phyloP scores from a whole-genome alignment of 805 yeast species.

The Kazachstania bromeliacearum region DNA sequence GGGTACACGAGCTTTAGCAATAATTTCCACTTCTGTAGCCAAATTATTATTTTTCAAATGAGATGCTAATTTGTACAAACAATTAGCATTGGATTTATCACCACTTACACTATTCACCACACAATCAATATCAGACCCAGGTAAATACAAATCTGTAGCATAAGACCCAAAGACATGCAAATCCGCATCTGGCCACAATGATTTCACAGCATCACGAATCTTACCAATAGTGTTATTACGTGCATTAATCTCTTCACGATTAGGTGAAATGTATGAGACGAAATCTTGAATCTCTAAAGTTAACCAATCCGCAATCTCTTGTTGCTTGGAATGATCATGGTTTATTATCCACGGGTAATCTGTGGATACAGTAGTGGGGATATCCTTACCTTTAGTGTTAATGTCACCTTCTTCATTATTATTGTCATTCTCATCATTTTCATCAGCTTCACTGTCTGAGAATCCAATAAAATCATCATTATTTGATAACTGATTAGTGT shows the following conservation, averaged over 20 bases:
- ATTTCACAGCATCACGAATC: constrained; percentile 42
- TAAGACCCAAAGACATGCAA: constrained; percentile 86
- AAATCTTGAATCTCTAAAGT: constrained; percentile 80
- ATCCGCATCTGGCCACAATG: constrained; percentile 70
- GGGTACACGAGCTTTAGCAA: constrained; percentile 87
- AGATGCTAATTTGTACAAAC: constrained; percentile 64
- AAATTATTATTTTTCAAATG: constrained; percentile 50
- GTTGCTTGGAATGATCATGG: constrained; percentile 67
- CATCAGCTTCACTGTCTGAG: constrained; percentile 19
- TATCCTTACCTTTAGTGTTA: constrained; percentile 2
- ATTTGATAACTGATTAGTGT: constrained; percentile 4
- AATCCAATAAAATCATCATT: constrained; percentile 37
- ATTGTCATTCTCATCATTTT: constrained; percentile 13
- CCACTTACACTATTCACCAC: constrained; percentile 62
- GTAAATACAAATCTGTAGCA: constrained; percentile 87
- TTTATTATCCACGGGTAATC: constrained; percentile 66
- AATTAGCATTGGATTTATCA: constrained; percentile 50
- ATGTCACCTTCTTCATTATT: constrained; percentile 5
- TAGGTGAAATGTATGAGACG: constrained; percentile 77
- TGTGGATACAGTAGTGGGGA: constrained; percentile 4
- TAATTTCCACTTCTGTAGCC: constrained; percentile 70
- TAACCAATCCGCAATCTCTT: constrained; percentile 78
- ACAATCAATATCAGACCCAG: constrained; percentile 94
- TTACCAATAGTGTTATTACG: constrained; percentile 59
- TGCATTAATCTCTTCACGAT: constrained; percentile 55